phyloP scores from a whole-genome alignment of 2,329 filamentous ascomycete genomes.

The Epicoccum sorghinum region DNA sequence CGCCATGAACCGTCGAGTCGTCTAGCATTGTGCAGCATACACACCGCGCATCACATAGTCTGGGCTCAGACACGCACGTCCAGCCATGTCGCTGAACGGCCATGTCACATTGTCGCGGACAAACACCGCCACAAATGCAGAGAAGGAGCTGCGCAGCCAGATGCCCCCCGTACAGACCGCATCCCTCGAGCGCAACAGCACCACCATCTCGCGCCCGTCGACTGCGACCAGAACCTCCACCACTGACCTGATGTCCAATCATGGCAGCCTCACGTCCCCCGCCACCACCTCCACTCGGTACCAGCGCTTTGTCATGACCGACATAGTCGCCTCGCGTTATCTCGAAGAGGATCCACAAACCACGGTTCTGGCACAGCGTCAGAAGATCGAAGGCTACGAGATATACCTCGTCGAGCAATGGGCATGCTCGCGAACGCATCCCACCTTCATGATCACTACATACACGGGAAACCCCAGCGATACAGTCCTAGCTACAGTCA shows the following conservation, averaged over 20 bases:
- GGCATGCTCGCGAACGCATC: slow-evolving; percentile 89
- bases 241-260: slow-evolving; percentile 16
- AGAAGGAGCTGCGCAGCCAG: slow-evolving; percentile 37
- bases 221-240: slow-evolving; percentile 16
- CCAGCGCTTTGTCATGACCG: slow-evolving; percentile 68
- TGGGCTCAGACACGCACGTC: neutral
- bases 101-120: slow-evolving; percentile 14
- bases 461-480: slow-evolving; percentile 88
- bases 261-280: slow-evolving; percentile 22
- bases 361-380: slow-evolving; percentile 73
- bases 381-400: slow-evolving; percentile 81
- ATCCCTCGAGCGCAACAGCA: slow-evolving; percentile 24
- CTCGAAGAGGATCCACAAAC: slow-evolving; percentile 85
- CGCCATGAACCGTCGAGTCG: slow-evolving; percentile 27
- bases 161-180: slow-evolving; percentile 36
- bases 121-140: slow-evolving; percentile 25
- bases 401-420: slow-evolving; percentile 96
- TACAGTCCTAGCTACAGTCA: slow-evolving; percentile 76
- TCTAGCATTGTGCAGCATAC: slow-evolving; percentile 18
- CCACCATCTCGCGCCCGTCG: slow-evolving; percentile 21
- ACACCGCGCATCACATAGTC: slow-evolving; percentile 10
- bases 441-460: slow-evolving; percentile 89
- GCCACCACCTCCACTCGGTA: slow-evolving; percentile 45
- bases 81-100: slow-evolving; percentile 19
- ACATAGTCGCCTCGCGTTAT: slow-evolving; percentile 70